Evolutionary conservation across 2,329 filamentous ascomycete genomes (phyloP), one percentile per base, ranked within the genome.

Genomic region (Aspergillus neoniger): DNA sequence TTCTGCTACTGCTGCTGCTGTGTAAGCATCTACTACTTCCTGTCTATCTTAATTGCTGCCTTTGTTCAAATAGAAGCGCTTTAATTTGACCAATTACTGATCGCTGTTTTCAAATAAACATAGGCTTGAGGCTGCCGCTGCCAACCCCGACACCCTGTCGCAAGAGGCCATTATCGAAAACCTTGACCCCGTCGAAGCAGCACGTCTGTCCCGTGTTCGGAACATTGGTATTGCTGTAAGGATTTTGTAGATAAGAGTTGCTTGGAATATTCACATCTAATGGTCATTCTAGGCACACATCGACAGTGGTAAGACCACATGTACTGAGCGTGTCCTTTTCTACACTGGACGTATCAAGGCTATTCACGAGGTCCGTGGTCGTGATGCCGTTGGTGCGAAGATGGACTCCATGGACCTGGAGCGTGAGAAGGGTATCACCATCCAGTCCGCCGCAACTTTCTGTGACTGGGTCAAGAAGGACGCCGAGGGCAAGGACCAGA

Each of bases 401-500:
- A 99, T 99, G 95, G 95, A 99, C 82, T 97, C 93, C 25, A 99
- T 99, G 95, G 95, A 99, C 70, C 83, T 99, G 68, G 95, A 99
- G 81, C 86, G 95, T 78, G 95, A 98, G 78, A 96, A 97, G 82
- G 95, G 95, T 71, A 99, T 99, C 76, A 99, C 95, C 60, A 99
- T 99, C 72, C 94, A 99, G 78, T 98, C 94, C 68, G 95, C 95
- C 10, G 95, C 95, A 23, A 99, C 95, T 0, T 99, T 96, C 77
- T 96, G 92, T 78, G 93, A 99, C 79, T 99, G 95, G 95, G 81
- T 90, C 67, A 97, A 96, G 82, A 88, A 86, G 77, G 88, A 91
- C 70, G 67, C 73, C 56, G 81, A 94, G 65, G 91, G 90, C 67
- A 86, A 91, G 73, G 92, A 97, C 55, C 88, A 96, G 78, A 92